Evolutionary conservation across 2,329 filamentous ascomycete species (phyloP), one percentile per base, ranked within the genome.

Genomic region (Aspergillus fumigatus): DNA sequence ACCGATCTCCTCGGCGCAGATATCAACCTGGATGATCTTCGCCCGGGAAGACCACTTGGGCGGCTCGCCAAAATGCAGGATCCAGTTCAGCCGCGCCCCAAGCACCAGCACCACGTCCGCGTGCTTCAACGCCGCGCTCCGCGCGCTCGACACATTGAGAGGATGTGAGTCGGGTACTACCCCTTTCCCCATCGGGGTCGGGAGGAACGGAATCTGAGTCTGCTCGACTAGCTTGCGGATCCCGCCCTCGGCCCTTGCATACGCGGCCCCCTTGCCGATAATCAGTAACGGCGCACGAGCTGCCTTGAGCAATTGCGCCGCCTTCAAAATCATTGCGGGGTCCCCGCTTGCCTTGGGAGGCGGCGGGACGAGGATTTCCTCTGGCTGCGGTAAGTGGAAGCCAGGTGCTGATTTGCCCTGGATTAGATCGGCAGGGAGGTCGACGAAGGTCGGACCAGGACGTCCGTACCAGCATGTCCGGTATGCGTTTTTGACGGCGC

Each of bases 171-270:
- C 82, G 9, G 82, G 73, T 1, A 84, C 62, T 5, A 85, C 75
- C 23, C 82, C 82, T 64, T 84, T 84, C 4, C 82, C 82, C 80
- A 84, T 84, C 1, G 82, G 82, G 1, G 81, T 83, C 0, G 82
- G 81, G 6, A 85, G 70, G 64, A 85, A 84, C 0, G 81, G 82
- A 10, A 85, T 72, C 26, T 76, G 70, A 9, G 79, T 80, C 60
- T 69, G 65, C 48, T 81, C 68, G 25, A 84, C 72, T 27, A 84
- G 67, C 11, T 69, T 59, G 26, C 76, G 70, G 53, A 84, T 79
- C 1, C 67, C 63, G 1, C 57, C 38, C 60, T 84, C 81, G 3
- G 81, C 79, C 50, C 75, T 75, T 27, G 80, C 77, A 67, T 83
- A 84, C 19, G 81, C 80, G 4, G 80, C 79, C 3, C 81, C 82